phyloP scores from a whole-genome alignment of 2,329 filamentous ascomycete species.

The Fusarium sp. region DNA sequence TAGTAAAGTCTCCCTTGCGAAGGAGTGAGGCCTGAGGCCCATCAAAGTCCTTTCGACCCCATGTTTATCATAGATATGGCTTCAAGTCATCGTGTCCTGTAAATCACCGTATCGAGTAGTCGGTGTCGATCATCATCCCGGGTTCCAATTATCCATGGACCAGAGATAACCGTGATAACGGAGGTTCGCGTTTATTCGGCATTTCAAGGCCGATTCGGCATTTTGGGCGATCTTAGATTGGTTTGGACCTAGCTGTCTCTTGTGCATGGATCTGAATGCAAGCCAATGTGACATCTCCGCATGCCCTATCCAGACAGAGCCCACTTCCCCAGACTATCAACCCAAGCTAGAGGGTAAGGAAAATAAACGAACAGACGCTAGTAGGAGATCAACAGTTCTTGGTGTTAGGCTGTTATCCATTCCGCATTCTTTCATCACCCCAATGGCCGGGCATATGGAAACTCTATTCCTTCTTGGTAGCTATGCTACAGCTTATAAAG shows the following conservation, averaged over 20 bases:
- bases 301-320: background rate
- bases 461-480: background rate
- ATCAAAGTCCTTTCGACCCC: background rate
- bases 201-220: background rate
- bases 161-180: background rate
- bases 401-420: background rate
- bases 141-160: background rate
- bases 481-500: background rate
- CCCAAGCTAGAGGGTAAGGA: background rate
- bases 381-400: background rate
- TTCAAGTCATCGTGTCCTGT: background rate
- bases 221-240: background rate
- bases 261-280: background rate
- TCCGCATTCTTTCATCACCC: background rate
- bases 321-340: background rate
- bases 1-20: background rate
- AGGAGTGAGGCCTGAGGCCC: rapidly evolving
- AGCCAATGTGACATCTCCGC: background rate
- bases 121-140: background rate
- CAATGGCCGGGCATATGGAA: background rate
- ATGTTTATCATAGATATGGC: background rate
- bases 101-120: no score
- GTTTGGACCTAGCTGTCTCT: no score
- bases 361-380: background rate
- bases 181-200: background rate